Conservation (phyloP, 805 yeast genomes). For the Candida arabinofermentans region DNA sequence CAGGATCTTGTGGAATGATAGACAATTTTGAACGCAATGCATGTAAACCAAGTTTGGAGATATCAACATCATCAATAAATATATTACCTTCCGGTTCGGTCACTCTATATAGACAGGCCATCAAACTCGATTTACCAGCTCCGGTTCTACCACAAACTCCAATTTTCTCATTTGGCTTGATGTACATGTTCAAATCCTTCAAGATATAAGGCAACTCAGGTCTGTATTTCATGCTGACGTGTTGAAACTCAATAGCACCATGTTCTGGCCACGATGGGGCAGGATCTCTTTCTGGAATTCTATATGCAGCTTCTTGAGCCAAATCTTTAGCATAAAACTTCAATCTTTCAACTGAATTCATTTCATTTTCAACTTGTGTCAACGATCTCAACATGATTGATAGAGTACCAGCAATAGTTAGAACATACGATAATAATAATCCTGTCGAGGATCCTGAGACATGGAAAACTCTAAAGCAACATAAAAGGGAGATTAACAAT, state of each 20-base stretch:
- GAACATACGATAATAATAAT: conserved; percentile 53
- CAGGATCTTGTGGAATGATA: conserved; percentile 90
- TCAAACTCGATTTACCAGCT: conserved; percentile 71
- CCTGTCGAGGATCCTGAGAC: conserved; percentile 61
- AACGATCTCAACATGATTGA: conserved; percentile 51
- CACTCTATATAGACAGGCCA: conserved; percentile 57
- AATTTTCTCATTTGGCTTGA: conserved; percentile 58
- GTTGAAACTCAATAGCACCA: conserved; percentile 44
- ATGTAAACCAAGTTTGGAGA: conserved; percentile 57
- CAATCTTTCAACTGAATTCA: conserved; percentile 78
- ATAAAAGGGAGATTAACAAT: conserved; percentile 49
- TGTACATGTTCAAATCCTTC: conserved; percentile 38
- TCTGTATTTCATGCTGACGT: conserved; percentile 53
- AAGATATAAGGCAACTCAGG: conserved; percentile 58
- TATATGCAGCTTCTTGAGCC: conserved; percentile 63
- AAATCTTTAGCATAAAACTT: conserved; percentile 58
- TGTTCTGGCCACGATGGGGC: conserved; percentile 44
- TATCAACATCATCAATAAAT: conserved; percentile 66
- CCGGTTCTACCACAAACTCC: conserved; percentile 91
- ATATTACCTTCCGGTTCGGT: conserved; percentile 57
- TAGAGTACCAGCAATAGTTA: conserved; percentile 54
- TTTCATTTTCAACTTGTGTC: conserved; percentile 72
- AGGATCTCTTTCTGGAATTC: conserved; percentile 41
- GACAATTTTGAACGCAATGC: conserved; percentile 70
- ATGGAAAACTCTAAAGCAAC: conserved; percentile 55